phyloP scores from a whole-genome alignment of 345 rosid genomes.

The Laguncularia racemosa region DNA sequence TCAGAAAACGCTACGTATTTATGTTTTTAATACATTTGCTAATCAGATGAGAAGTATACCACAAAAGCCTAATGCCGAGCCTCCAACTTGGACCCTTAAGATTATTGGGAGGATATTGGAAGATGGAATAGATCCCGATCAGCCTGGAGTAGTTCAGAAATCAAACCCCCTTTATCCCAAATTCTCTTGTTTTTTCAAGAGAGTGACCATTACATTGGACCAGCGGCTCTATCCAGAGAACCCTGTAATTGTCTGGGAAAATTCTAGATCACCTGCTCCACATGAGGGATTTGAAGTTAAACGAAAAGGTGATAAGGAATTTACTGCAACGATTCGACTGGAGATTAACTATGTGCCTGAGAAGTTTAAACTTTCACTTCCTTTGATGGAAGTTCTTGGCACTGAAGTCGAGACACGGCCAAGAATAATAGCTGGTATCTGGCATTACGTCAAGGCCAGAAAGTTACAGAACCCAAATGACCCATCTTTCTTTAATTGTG shows the following conservation, averaged over 20 bases:
- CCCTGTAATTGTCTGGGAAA: slow-evolving; percentile 82
- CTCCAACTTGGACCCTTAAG: slow-evolving; percentile 92
- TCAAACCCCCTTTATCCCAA: slow-evolving; percentile 66
- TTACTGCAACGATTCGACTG: slow-evolving; percentile 62
- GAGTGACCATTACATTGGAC: slow-evolving; percentile 75
- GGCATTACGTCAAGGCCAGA: slow-evolving; percentile 99
- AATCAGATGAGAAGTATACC: slow-evolving; percentile 80
- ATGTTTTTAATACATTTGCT: slow-evolving; percentile 79
- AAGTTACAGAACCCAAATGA: slow-evolving; percentile 88
- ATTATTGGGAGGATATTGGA: slow-evolving; percentile 91
- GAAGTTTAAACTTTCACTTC: slow-evolving; percentile 86
- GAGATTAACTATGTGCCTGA: slow-evolving; percentile 94
- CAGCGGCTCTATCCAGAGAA: slow-evolving; percentile 92
- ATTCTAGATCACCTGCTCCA: slow-evolving; percentile 79
- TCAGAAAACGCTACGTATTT: slow-evolving; percentile 89
- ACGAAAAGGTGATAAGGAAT: slow-evolving; percentile 93
- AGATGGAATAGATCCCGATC: slow-evolving; percentile 92
- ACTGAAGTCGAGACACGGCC: slow-evolving; percentile 96
- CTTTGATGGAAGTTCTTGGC: slow-evolving; percentile 91
- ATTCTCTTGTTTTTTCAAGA: slow-evolving; percentile 90
- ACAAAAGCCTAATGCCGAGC: slow-evolving; percentile 77
- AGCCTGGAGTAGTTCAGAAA: slow-evolving; percentile 73
- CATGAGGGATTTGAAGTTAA: slow-evolving; percentile 98
- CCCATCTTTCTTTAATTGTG: slow-evolving; percentile 79
- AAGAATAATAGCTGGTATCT: slow-evolving; percentile 89